Base-by-base conservation (phyloP, 2,329 filamentous ascomycete genomes). In the Colletotrichum chlorophyti region DNA sequence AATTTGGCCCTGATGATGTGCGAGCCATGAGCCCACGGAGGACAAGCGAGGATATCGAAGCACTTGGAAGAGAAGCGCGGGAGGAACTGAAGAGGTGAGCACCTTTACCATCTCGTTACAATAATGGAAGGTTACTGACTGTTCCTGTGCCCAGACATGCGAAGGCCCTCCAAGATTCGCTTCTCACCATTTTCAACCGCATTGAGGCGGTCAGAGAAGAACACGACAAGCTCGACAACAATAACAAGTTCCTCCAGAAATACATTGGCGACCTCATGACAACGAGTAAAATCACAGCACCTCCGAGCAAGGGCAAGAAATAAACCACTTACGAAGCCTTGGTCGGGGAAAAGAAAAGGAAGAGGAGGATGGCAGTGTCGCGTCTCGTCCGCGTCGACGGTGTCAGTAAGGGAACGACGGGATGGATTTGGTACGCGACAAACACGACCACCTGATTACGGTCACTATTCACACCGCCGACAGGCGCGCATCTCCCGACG, bases 251-350 rank as follows among this genome's bases (percentile, higher is more conserved):
- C 70, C 78, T 99, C 43, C 94, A 98, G 74, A 97, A 97, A 74
- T 98, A 98, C 72, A 98, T 98, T 68, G 94, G 94, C 64, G 94
- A 97, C 70, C 82, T 98, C 53, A 98, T 97, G 85, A 91, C 91
- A 65, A 90, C 87, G n/a, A 88, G 85, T 71, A 90, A 90, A 70
- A 89, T 90, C 65, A 90, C 87, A 1, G 81, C 86, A 2, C 78
- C 82, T 2, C 76, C 77, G 51, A 77, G 74, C 61, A 77, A 82
- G 27, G 75, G 73, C 52, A 83, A 84, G 68, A 87, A 86, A 70
- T 86, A 69, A 80, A 27, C 24, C 14, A 15, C 14, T 15, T 8
- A 6, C 4, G 2, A 2, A 17, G 3, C 14, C 14, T 11, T 3
- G 24, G 6, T 7, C 6, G 6, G 5, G 15, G 14, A 15, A 19